Base-by-base conservation (phyloP, 2,329 filamentous ascomycete species). In the Pleoardoris graminearum region DNA sequence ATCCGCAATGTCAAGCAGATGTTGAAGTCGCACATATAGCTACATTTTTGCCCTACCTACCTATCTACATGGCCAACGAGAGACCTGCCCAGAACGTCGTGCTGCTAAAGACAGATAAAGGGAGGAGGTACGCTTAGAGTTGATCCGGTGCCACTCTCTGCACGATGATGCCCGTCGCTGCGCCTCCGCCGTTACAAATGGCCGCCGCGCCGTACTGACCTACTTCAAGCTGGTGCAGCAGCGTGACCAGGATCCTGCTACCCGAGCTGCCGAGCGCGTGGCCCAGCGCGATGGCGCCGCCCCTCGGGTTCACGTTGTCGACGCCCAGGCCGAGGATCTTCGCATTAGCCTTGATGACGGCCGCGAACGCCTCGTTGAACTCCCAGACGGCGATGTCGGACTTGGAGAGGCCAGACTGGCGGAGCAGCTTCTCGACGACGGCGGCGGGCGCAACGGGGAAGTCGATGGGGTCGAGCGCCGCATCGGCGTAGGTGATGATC, bases 301-400 rank as follows among this genome's bases (percentile, higher is more conserved):
- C 93, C 2, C 95, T 82, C 41, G 88, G 88, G 74, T 97, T 97
- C 37, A 97, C 90, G 30, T 85, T 87, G 35, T 90, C 90, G 41
- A 83, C 81, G 59, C 92, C 83, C 2, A 97, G 83, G 37, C 88
- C 90, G 29, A 96, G 83, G 57, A 95, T 91, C 87, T 96, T 92
- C 67, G 90, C 88, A 69, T 97, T 97, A 36, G 93, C 92, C 71
- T 94, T 91, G 74, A 97, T 94, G 25, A 97, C 92, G 4, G 90
- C 90, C 23, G 94, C 93, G 71, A 99, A 99, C 0, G 94, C 94
- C 77, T 99, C 94, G 74, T 99, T 99, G 76, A 99, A 96, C 74
- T 97, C 94, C 93, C 94, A 97, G 19, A 97, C 79, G 4, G 93
- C 87, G 39, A 99, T 91, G 73, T 97, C 89, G 41, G 95, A 88